Base-by-base conservation (phyloP, 1,284 basidiomycete genomes). In the Tremellales sp. region DNA sequence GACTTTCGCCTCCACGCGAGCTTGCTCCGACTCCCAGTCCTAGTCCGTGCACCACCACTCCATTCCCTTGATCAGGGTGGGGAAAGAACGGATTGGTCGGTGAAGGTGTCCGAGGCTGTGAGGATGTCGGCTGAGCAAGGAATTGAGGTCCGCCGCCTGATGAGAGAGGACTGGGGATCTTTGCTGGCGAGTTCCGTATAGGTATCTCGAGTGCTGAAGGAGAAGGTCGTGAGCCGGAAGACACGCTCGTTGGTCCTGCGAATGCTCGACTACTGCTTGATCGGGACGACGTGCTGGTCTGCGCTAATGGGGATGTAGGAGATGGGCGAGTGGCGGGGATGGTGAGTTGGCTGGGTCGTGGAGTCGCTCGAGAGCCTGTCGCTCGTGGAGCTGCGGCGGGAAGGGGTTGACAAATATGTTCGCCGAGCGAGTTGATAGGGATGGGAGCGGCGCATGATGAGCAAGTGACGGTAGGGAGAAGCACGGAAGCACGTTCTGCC, bases 401-500 rank as follows among this genome's bases (percentile, higher is more conserved):
- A n/a, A n/a, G n/a, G n/a, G 57, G 49, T 22, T 60, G 61, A 40
- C 88, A 90, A 61, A 83, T 76, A 68, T 90, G 88, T 53, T 87
- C 85, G 40, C 82, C 82, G 35, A 90, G 82, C 27, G 82, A 78
- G 45, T 78, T 75, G 44, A 90, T 78, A 27, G 84, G 81, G 33
- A 91, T 86, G 2, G 80, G 81, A 25, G 76, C 74, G 58, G 77
- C 74, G 69, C 89, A 92, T 35, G 76, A 84, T 3, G 87, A 87
- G 71, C 89, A 92, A 67, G 85, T 91, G 53, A 90, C 84, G 2
- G 82, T 79, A 3, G 89, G 87, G 15, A 92, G 77, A 45, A 85
- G 69, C 70, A 88, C 84, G n/a, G 86, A 88, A 39, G 85, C 81
- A 24, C 85, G 77, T 49, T 71, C 67, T 33, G 46, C 35, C 35